Evolutionary conservation across 202 grass and related monocot genomes (phyloP).

Genomic region (Eragrostis tef): DNA sequence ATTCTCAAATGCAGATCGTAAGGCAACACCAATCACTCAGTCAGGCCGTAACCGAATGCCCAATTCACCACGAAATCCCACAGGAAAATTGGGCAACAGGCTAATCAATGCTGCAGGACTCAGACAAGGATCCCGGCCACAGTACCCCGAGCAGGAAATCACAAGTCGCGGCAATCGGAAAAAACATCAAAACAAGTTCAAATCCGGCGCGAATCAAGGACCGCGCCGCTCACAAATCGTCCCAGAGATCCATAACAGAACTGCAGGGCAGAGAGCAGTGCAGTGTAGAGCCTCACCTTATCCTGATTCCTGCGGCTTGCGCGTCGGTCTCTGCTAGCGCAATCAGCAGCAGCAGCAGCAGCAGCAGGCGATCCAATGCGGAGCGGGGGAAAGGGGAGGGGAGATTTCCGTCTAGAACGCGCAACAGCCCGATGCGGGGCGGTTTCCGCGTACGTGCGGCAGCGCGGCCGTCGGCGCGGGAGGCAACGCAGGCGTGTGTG

Average conservation of each 20-base stretch:
- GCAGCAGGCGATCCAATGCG: slow-evolving; percentile 54
- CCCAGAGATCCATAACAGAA: slow-evolving; percentile 36
- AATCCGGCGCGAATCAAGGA: slow-evolving; percentile 25
- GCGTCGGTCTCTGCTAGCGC: neutral
- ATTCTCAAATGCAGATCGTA: slow-evolving; percentile 40
- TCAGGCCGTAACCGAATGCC: neutral
- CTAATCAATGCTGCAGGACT: slow-evolving; percentile 40
- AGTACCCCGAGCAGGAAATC: slow-evolving; percentile 4
- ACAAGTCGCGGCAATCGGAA: neutral
- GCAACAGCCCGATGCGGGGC: neutral
- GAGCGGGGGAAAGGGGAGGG: neutral
- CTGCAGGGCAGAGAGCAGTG: neutral
- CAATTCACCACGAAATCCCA: neutral
- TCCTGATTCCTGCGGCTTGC: neutral
- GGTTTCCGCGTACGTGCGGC: slow-evolving; percentile 16
- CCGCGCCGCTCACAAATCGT: neutral
- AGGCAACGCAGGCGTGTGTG: neutral
- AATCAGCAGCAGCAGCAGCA: neutral
- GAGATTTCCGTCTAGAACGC: neutral
- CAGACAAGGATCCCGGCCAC: slow-evolving; percentile 17
- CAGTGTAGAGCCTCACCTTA: slow-evolving; percentile 9
- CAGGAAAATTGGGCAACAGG: neutral
- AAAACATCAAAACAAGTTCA: neutral
- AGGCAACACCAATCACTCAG: neutral
- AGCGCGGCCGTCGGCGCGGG: slow-evolving; percentile 3